Base-by-base conservation (phyloP, 225 moss, liverwort and hornwort species). In the Takakia lepidozioides region DNA sequence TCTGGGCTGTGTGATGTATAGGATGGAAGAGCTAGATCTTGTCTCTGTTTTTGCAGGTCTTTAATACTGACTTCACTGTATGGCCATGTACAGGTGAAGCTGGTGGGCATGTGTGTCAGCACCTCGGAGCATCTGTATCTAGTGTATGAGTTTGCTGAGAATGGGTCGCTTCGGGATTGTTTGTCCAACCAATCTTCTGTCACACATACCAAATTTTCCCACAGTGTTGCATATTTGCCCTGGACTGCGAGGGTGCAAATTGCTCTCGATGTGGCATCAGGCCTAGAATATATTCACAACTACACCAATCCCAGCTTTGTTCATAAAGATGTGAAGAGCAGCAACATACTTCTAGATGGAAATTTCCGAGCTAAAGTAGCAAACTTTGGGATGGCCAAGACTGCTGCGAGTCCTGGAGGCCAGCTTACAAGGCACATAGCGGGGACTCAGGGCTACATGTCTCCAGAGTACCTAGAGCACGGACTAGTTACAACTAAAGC, bases 201-300 rank as follows among this genome's bases (percentile, higher is more conserved):
- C 2, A 58, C 67, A 0, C 56, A 59, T 2, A 53, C 64, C 61
- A 51, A 56, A n/a, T 78, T 78, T 39, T 51, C 73, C 0, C 73
- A 69, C 15, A 88, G 88, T 70, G 68, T 78, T 4, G 81, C 84
- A 2, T 83, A 62, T 51, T 52, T 95, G 28, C 78, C 82, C 19
- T 95, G 90, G 90, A 80, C 80, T 0, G 53, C 70, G 0, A 50
- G 90, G 8, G 68, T 90, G 2, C 84, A 85, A 29, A 75, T 95
- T 4, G 90, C 90, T 10, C 57, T 90, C 3, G 95, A 95, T 61
- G 73, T 76, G 3, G 95, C 95, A 1, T 87, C 84, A 0, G 95
- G 90, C 14, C 62, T 95, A 25, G 95, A 95, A 71, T 95, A 95
- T 61, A 90, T 95, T 42, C 95, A 95, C 63, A 87, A 95, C 62